Evolutionary conservation across 129 eudicot species (phyloP).

Genomic region (Solidago caesia): DNA sequence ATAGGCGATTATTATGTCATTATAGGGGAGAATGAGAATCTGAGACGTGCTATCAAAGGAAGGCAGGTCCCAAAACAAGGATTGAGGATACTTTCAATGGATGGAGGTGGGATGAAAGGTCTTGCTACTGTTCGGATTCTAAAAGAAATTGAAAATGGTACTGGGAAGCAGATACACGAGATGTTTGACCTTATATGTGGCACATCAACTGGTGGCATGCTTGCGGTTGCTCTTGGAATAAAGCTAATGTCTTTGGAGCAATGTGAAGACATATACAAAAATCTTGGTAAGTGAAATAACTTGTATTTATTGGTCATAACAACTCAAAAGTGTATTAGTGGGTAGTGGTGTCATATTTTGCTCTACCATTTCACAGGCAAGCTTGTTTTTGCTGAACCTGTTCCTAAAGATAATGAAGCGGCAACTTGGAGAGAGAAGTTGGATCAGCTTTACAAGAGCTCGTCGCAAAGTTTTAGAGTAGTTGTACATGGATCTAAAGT

Average conservation of each 20-base stretch:
- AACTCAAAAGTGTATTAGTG: background rate
- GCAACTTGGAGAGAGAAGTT: constrained; percentile 99
- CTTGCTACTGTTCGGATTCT: constrained; percentile 89
- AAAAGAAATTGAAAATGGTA: constrained; percentile 88
- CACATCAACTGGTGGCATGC: constrained; percentile 99
- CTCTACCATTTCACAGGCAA: constrained; percentile 56
- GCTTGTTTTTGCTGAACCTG: constrained; percentile 97
- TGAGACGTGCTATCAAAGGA: constrained; percentile 88
- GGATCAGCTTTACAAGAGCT: constrained; percentile 96
- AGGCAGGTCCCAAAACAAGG: constrained; percentile 93
- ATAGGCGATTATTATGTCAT: constrained; percentile 19
- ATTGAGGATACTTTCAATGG: constrained; percentile 95
- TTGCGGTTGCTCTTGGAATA: constrained; percentile 98
- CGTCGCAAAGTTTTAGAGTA: constrained; percentile 96
- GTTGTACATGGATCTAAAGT: constrained; percentile 99
- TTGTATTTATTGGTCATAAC: background rate
- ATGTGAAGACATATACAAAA: constrained; percentile 97
- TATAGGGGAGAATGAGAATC: constrained; percentile 91
- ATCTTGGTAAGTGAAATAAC: constrained; percentile 63
- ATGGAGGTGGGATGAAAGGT: constrained; percentile 99
- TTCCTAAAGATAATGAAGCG: constrained; percentile 93
- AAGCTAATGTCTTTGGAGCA: constrained; percentile 85
- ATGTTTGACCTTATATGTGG: constrained; percentile 99
- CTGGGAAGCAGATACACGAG: constrained; percentile 91
- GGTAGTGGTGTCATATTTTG: constrained; percentile 7